Conservation (phyloP, 306 rosid genomes). For the Alnus rubra region DNA sequence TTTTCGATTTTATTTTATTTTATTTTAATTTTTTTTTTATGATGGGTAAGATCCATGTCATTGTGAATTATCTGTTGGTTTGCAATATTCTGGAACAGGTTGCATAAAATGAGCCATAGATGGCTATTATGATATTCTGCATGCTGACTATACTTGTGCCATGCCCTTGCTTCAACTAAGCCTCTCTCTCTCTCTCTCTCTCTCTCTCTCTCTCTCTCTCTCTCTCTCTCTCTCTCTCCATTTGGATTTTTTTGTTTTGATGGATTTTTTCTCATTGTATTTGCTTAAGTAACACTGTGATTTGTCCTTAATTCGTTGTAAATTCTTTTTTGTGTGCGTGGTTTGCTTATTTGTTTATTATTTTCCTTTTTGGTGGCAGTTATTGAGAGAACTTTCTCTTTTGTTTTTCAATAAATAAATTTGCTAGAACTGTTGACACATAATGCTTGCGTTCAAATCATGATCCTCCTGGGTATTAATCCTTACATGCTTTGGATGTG, state of each 20-base stretch:
- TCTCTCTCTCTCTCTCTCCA: background rate
- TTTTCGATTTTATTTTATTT: background rate
- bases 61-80: background rate
- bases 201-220: background rate
- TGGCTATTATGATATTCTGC: background rate
- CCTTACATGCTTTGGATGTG: background rate
- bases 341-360: background rate
- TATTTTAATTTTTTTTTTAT: too few relatives aligned
- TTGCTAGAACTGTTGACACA: background rate
- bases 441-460: background rate
- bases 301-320: too few relatives aligned
- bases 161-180: background rate
- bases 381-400: background rate
- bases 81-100: background rate
- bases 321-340: background rate
- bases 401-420: too few relatives aligned
- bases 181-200: background rate
- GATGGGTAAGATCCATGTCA: background rate
- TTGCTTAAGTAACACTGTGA: background rate
- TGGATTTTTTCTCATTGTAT: background rate
- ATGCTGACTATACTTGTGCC: background rate
- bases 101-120: background rate
- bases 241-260: background rate
- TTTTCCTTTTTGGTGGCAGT: background rate
- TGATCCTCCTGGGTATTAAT: too few relatives aligned